Base-by-base conservation (phyloP, 2,329 filamentous ascomycete genomes). In the Curvularia eragrostidis region DNA sequence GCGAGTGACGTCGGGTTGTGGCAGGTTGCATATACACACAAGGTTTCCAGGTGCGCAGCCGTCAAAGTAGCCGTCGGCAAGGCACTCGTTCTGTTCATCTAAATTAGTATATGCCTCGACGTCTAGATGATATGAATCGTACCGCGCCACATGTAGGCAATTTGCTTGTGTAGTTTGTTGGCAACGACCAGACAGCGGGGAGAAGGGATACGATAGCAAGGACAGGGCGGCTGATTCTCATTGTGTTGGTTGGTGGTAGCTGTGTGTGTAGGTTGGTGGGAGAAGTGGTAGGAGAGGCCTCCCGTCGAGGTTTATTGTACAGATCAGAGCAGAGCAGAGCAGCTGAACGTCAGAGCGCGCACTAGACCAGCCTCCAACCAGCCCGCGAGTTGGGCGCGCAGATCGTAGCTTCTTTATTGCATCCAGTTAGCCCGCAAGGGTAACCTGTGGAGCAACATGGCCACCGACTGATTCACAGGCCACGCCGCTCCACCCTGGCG, bases 121-220 rank as follows among this genome's bases (percentile, higher is more conserved):
- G 18, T 13, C 4, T 19, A n/a, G 3, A 23, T 4, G 9, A 6
- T 8, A 15, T 10, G 5, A 3, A 23, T 44, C 59, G 18, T 58
- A 65, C 62, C 4, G 61, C 65, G 18, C 58, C 61, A 46, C 66
- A 69, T 24, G 65, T 60, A 8, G 63, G 63, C 8, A 66, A 41
- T 26, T 54, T 51, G 10, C 47, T 21, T 15, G 44, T 24, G 23
- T 59, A 43, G 5, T 50, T 41, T 36, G 52, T 47, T 21, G 62
- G 61, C 10, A 62, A 21, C 13, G 57, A 51, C 48, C 52, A 59
- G 9, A 44, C 57, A n/a, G 59, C 36, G n/a, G 61, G 56, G 12
- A 58, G 12, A 8, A 54, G 53, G 5, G 59, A 36, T 30, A 66
- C 19, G 9, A 59, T 6, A 8, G 59, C 53, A 52, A 64, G 32